A percentile compares a stretch with the other conserved stretches of the same genome.
Evolutionary conservation across 1,284 basidiomycete genomes (phyloP).

Genomic region (Afroboletus lepidellus): DNA sequence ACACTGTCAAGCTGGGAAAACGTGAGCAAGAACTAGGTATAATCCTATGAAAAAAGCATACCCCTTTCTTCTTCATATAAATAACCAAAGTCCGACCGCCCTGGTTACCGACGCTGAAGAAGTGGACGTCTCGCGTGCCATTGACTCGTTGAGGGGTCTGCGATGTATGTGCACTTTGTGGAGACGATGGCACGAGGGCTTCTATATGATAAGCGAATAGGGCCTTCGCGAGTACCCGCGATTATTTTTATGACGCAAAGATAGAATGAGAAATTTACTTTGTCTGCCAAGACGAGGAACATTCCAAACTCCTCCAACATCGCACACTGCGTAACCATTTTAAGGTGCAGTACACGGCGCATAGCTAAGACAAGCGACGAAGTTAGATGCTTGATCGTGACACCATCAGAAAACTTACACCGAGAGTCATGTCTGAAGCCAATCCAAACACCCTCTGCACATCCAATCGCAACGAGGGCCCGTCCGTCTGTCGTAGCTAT

Average conservation of each 20-base stretch:
- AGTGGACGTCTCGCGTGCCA: slow-evolving; percentile 87
- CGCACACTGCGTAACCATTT: slow-evolving; percentile 89
- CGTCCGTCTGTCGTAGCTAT: slow-evolving; percentile 80
- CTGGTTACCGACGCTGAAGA: slow-evolving; percentile 90
- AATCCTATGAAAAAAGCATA: slow-evolving; percentile 39
- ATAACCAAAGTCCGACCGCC: slow-evolving; percentile 85
- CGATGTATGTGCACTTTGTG: slow-evolving; percentile 58
- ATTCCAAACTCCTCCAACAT: slow-evolving; percentile 95
- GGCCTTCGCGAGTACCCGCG: slow-evolving; percentile 41
- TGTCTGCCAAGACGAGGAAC: slow-evolving; percentile 92
- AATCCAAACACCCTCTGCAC: slow-evolving; percentile 96
- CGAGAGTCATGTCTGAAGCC: slow-evolving; percentile 85
- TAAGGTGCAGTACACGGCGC: slow-evolving; percentile 86
- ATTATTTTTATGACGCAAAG: background rate
- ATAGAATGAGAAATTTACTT: slow-evolving; percentile 45
- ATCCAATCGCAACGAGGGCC: slow-evolving; percentile 87
- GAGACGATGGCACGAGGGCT: slow-evolving; percentile 86
- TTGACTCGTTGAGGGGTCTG: slow-evolving; percentile 86
- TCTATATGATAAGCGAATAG: slow-evolving; percentile 92
- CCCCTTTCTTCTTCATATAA: slow-evolving; percentile 95
- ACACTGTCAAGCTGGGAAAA: slow-evolving; percentile 72
- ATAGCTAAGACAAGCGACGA: slow-evolving; percentile 51
- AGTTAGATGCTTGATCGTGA: slow-evolving; percentile 1
- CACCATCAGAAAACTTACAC: slow-evolving; percentile 48
- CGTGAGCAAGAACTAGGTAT: background rate